Conservation (phyloP, 257 asterid genomes). For the Plectranthus barbatus region DNA sequence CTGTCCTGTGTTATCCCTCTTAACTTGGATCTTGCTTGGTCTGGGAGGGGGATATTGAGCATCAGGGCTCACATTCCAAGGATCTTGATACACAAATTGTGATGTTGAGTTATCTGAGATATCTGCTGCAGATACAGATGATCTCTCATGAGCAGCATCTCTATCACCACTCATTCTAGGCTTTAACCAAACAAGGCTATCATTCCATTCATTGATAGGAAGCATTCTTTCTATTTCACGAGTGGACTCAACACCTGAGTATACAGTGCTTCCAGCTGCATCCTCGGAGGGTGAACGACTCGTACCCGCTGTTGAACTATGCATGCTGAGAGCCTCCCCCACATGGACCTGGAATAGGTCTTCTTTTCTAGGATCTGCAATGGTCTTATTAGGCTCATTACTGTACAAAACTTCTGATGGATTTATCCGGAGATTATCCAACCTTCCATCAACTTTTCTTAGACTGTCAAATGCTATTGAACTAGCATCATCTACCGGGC, state of each 20-base stretch:
- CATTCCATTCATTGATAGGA: constrained; percentile 41
- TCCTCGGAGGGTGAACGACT: constrained; percentile 18
- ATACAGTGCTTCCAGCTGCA: constrained; percentile 27
- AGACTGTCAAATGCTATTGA: constrained; percentile 37
- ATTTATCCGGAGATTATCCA: constrained; percentile 49
- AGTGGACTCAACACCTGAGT: constrained; percentile 30
- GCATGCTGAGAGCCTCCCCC: constrained; percentile 20
- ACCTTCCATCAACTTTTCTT: constrained; percentile 50
- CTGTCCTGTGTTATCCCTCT: constrained; percentile 44
- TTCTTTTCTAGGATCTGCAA: constrained; percentile 29
- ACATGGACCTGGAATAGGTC: constrained; percentile 19
- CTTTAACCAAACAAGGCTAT: constrained; percentile 32
- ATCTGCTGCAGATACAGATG: constrained; percentile 42
- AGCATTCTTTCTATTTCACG: constrained; percentile 29
- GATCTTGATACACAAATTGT: constrained; percentile 70
- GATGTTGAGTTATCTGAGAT: constrained; percentile 46
- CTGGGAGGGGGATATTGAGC: constrained; percentile 66
- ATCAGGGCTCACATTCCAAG: constrained; percentile 63
- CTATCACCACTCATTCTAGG: constrained; percentile 29
- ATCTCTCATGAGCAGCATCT: constrained; percentile 29
- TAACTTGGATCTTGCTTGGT: constrained; percentile 59
- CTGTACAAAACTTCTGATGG: constrained; percentile 39
- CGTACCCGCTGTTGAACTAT: constrained; percentile 26
- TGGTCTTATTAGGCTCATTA: constrained; percentile 31
- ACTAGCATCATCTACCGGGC: constrained; percentile 38